Base-by-base conservation (phyloP, 1,284 basidiomycete species). In the Dichomitus squalens region DNA sequence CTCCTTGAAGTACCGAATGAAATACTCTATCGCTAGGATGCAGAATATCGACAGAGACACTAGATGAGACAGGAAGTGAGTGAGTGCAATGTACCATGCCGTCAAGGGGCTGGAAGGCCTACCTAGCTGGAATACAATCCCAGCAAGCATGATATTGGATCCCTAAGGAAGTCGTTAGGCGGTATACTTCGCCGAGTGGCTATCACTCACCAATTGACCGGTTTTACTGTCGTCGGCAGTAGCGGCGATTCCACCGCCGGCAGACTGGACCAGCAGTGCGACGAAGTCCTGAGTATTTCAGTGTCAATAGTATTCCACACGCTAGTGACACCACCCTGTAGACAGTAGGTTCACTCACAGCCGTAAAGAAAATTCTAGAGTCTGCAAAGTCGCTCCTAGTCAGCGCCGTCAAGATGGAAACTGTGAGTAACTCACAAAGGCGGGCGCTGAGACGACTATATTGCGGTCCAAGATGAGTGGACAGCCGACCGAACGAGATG, bases 401-500 rank as follows among this genome's bases (percentile, higher is more conserved):
- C 3, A 12, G n/a, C 14, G 27, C 5, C 7, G 12, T 14, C 6
- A 12, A 16, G 7, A 23, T 14, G 12, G 6, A 7, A 29, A 14
- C 23, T 36, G 39, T 21, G 46, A 43, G 54, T 34, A 29, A 73
- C 76, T 61, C 61, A 82, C 81, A 83, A 65, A 68, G 70, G 43
- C 57, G 49, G 1, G 68, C 59, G 34, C 53, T 62, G 12, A 71
- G 57, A 20, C 68, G 66, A 39, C 67, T 67, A 41, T 69, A 70
- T 23, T 75, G 72, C 4, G 70, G 53, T 0, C 81, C 81, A 8
- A 81, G 66, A 6, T 63, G 60, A 1, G 61, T 54, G 27, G 80
- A 76, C 49, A 82, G 70, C 27, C 69, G 67, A n/a, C 77, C 77
- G 8, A 82, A 72, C 8, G 79, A 72, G 49, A 82, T 72, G 63